Base-by-base conservation (phyloP, 1,284 basidiomycete species). In the Sanghuangporus baumii region DNA sequence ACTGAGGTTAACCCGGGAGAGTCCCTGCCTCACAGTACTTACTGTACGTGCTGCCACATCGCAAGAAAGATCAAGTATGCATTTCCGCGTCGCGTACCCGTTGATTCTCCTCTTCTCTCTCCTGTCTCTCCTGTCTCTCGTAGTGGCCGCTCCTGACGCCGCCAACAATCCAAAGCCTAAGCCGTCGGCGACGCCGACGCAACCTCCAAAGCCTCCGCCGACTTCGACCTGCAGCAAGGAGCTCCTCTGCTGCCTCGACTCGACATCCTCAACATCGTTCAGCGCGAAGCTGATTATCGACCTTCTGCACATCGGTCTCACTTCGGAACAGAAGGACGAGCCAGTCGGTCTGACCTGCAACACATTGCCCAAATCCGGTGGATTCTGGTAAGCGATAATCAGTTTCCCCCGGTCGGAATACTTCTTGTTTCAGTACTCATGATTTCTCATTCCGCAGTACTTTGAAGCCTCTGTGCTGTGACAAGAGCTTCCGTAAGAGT, bases 141-240 rank as follows among this genome's bases (percentile, higher is more conserved):
- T 34, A 14, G 26, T 26, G 26, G 51, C 23, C 1, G 51, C 51
- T 14, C 31, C 51, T 8, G 51, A 52, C n/a, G 31, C 7, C 4
- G 51, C 60, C 16, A 18, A 55, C 31, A 58, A 58, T 3, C 60
- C 60, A 16, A 58, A 58, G 38, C 60, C 60, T 2, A 61, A 61
- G 54, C 60, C 60, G 3, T 61, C 60, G 14, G 18, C 51, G 54
- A 56, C 37, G 18, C 60, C 60, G 46, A 61, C 50, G 34, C 52
- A 38, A 11, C 7, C 36, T n/a, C 60, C 60, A 14, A 61, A 55
- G 40, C 59, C 59, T 20, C 54, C 60, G 6, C 40, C 51, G 16
- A 40, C 11, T 5, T 40, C 60, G 14, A 55, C 60, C 5, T 61
- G 60, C 60, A 55, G 26, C 9, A 48, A 46, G 16, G 60, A 61